Conservation (phyloP, 306 rosid species). For the Quercus suber region DNA sequence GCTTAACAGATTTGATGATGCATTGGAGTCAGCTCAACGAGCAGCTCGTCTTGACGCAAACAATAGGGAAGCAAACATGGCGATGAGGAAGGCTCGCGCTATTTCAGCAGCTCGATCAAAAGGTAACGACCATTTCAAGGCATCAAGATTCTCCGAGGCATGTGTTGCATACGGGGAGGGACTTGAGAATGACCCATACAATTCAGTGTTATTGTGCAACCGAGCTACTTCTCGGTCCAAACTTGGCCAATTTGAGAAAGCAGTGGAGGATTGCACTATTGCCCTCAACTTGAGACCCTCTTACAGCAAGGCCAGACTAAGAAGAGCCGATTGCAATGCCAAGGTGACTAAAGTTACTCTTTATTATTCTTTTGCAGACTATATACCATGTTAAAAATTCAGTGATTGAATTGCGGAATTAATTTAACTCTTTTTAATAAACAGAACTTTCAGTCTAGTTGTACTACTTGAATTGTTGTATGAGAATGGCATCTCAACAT, state of each 20-base stretch:
- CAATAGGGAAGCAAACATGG: slow-evolving; percentile 48
- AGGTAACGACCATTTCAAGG: slow-evolving; percentile 74
- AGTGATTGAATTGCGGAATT: no score
- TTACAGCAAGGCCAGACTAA: slow-evolving; percentile 69
- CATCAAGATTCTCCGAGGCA: slow-evolving; percentile 71
- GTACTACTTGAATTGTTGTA: neutral
- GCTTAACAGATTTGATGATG: slow-evolving; percentile 62
- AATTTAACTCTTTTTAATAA: no score
- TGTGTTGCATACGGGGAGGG: slow-evolving; percentile 70
- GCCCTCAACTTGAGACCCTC: slow-evolving; percentile 71
- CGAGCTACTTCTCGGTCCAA: slow-evolving; percentile 76
- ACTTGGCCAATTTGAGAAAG: slow-evolving; percentile 60
- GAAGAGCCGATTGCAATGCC: slow-evolving; percentile 82
- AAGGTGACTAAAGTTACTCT: slow-evolving; percentile 45
- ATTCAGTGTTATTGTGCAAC: slow-evolving; percentile 70
- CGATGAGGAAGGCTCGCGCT: slow-evolving; percentile 46
- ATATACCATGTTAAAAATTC: neutral
- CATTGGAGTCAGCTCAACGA: slow-evolving; percentile 55
- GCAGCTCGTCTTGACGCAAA: slow-evolving; percentile 64
- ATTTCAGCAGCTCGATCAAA: slow-evolving; percentile 54
- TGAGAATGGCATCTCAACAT: neutral
- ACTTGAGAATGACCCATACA: slow-evolving; percentile 66
- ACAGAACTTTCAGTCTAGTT: no score
- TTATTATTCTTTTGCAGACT: neutral
- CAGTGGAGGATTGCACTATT: slow-evolving; percentile 65